A percentile compares a stretch with the other conserved stretches of the same genome.
phyloP scores from a whole-genome alignment of 306 rosid species.

The Psophocarpus tetragonolobus region DNA sequence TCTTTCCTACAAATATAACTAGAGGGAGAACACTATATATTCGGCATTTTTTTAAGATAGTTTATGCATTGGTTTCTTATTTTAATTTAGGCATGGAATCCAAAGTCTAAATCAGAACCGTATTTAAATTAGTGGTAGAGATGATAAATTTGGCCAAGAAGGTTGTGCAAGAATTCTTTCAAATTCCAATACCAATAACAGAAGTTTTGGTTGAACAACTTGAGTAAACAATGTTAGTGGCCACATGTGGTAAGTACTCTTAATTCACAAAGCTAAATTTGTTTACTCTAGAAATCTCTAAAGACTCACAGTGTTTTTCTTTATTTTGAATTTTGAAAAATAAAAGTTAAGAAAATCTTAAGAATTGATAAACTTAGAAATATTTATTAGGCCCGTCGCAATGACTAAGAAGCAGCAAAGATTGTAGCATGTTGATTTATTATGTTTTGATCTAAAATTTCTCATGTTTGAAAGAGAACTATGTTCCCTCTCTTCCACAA shows the following conservation, averaged over 20 bases:
- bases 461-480: constrained; percentile 81
- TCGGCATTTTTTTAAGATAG: neutral
- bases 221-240: constrained; percentile 66
- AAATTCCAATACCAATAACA: constrained; percentile 69
- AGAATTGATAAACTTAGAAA: neutral
- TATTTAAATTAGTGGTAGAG: constrained; percentile 74
- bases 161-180: constrained; percentile 68
- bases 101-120: constrained; percentile 86
- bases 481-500: constrained; percentile 65
- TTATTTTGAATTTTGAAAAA: neutral
- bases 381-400: neutral
- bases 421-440: neutral
- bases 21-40: neutral
- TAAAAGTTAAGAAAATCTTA: neutral
- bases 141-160: constrained; percentile 58
- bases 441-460: neutral
- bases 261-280: neutral
- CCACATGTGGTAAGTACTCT: constrained; percentile 61
- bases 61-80: neutral
- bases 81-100: constrained; percentile 85
- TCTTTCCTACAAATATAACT: neutral
- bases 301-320: neutral
- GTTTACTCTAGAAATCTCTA: neutral
- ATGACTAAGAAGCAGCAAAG: neutral
- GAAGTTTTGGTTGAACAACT: constrained; percentile 75